Conservation (phyloP, 768 basidiomycete genomes). For the Suillus brevipes region DNA sequence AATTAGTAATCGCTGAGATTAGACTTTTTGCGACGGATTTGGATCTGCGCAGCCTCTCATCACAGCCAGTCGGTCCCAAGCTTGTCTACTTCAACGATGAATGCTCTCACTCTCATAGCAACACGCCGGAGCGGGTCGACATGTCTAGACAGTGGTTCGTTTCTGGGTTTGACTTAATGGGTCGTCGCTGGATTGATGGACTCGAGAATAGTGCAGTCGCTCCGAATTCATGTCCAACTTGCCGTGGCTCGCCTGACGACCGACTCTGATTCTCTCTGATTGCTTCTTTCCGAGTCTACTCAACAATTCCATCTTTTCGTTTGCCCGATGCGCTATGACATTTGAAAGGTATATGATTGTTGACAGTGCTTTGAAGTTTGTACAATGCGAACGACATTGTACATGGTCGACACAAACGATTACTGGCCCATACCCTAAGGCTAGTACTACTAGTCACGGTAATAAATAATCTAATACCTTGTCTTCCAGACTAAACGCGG, state of each 20-base stretch:
- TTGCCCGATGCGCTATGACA: neutral
- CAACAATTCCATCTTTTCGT: no score
- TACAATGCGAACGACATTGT: no score
- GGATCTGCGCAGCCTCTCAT: neutral
- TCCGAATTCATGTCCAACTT: neutral
- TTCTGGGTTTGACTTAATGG: neutral
- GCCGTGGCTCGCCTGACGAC: neutral
- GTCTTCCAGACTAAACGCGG: slow-evolving; percentile 61
- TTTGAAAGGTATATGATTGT: no score
- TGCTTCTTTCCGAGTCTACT: no score
- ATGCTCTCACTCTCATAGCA: no score
- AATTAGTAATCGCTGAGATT: neutral
- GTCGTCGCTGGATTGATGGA: neutral
- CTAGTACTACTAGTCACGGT: no score
- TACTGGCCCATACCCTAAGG: no score
- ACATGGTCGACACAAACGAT: no score
- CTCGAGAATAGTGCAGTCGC: neutral
- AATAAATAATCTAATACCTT: neutral
- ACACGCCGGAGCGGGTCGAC: neutral
- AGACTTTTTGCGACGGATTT: neutral
- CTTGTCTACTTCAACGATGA: neutral
- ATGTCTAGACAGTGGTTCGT: no score
- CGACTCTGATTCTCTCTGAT: neutral
- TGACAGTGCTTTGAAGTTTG: no score
- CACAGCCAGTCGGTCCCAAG: neutral